Evolutionary conservation across 805 yeast genomes (phyloP).

Genomic region (Teunomyces kruisii): DNA sequence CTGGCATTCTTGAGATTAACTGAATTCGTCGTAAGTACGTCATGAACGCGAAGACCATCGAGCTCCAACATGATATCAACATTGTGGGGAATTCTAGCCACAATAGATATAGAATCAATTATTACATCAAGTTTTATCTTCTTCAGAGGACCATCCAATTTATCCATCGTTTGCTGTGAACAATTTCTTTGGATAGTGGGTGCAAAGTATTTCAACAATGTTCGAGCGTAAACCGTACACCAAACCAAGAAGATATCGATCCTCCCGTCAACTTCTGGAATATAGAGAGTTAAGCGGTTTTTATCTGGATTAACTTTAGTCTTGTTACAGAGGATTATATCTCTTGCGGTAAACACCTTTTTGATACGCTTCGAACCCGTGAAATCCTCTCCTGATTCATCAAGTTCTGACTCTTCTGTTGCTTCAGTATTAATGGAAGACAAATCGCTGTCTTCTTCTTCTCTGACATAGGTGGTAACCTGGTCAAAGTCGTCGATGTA

Average conservation of each 20-base stretch:
- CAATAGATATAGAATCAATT: constrained; percentile 37
- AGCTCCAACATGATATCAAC: constrained; percentile 50
- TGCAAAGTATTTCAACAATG: constrained; percentile 30
- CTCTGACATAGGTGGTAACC: constrained; percentile 21
- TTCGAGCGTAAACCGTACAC: constrained; percentile 41
- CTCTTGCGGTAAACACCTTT: constrained; percentile 29
- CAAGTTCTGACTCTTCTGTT: constrained; percentile 16
- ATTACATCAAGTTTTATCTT: constrained; percentile 29
- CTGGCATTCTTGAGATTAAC: constrained; percentile 37
- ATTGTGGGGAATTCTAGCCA: constrained; percentile 44
- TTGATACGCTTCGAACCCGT: constrained; percentile 26
- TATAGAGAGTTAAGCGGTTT: constrained; percentile 24
- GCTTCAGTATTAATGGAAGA: constrained; percentile 27
- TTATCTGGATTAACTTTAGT: constrained; percentile 18
- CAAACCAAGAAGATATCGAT: constrained; percentile 41
- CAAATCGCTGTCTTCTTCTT: constrained; percentile 26
- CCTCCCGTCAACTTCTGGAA: constrained; percentile 40
- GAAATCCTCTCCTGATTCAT: constrained; percentile 9
- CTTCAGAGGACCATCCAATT: constrained; percentile 13
- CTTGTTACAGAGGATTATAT: constrained; percentile 25
- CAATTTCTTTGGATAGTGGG: constrained; percentile 32
- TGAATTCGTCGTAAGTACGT: constrained; percentile 26
- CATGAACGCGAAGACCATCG: constrained; percentile 28
- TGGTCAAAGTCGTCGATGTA: constrained; percentile 33
- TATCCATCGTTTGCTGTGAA: constrained; percentile 24